Base-by-base conservation (phyloP, 805 yeast genomes). In the Yamadazyma olivae region DNA sequence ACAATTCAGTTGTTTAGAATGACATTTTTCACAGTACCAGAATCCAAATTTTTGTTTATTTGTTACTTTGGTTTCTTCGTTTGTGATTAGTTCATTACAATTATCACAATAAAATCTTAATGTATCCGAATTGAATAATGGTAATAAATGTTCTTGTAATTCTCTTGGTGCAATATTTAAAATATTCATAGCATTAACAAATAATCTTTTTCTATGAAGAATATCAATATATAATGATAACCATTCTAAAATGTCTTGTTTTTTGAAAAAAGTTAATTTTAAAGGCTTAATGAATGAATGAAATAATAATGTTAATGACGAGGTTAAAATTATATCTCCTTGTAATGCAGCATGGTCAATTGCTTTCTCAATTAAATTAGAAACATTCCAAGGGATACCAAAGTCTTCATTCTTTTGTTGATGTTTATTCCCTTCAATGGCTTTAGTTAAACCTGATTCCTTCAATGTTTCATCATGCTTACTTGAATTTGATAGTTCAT, bases 11-110 rank as follows among this genome's bases (percentile, higher is more conserved):
- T 78, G 79, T 12, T 65, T 64, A 33, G 60, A 64, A 8, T 70
- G 61, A 56, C 97, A 90, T 16, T 67, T 70, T 35, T 79, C 87
- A 61, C 97, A 90, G 56, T 81, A 85, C 95, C 96, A 89, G 48
- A 72, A 80, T 1, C 95, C 95, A 49, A 78, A 75, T 2, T 19
- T 27, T 9, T 41, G 38, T 9, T 49, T 50, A 14, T 41, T 39
- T 27, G 56, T 64, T 13, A 59, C 64, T 48, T 77, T 79, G 3
- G 79, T 64, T 5, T 50, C 46, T 44, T 81, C 89, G 55, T 83
- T 83, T 7, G 75, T 53, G 6, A 84, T 61, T n/a, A 81, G 59
- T 33, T 71, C 66, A 13, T 72, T 67, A 54, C 95, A 84, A 49
- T 64, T 61, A 19, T 74, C 72, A 54, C 93, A 84, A 46, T 74